These are phyloP conservation scores for Paxillus involutus DNA, from an alignment of 768 basidiomycete species.

Conservation along the genomic window DNA sequence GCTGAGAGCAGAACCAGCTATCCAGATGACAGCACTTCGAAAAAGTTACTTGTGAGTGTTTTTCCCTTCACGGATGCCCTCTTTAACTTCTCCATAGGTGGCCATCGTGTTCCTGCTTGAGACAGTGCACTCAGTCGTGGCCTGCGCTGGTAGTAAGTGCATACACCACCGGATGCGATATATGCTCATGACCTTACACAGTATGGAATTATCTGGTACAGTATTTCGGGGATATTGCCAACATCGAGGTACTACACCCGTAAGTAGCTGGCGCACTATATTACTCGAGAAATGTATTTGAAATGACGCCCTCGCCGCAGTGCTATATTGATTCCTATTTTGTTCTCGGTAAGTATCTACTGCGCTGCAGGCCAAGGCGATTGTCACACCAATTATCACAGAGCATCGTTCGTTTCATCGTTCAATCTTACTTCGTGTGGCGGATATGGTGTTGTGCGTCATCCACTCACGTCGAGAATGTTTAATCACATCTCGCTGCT, in stretches of 20 bases:
- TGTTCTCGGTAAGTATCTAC: background rate
- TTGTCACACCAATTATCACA: background rate
- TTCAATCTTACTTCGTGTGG: background rate
- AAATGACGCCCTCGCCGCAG: background rate
- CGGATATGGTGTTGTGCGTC: background rate
- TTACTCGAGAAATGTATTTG: background rate
- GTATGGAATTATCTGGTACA: background rate
- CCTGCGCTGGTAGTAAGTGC: background rate
- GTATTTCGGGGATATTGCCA: background rate
- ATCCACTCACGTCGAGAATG: background rate
- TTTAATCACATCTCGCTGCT: background rate
- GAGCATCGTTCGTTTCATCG: background rate
- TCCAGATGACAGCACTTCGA: background rate
- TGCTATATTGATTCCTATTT: background rate
- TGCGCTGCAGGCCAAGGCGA: background rate
- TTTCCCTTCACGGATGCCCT: background rate
- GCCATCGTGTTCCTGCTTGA: background rate
- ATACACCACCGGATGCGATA: background rate
- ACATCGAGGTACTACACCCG: background rate
- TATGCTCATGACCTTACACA: background rate
- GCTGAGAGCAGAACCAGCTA: background rate
- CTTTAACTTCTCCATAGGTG: background rate
- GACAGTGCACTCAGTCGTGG: background rate
- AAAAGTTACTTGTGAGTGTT: background rate
- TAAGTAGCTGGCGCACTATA: background rate